Evolutionary conservation across 768 basidiomycete genomes (phyloP).

Genomic region (Kwoniella mangroviensis): DNA sequence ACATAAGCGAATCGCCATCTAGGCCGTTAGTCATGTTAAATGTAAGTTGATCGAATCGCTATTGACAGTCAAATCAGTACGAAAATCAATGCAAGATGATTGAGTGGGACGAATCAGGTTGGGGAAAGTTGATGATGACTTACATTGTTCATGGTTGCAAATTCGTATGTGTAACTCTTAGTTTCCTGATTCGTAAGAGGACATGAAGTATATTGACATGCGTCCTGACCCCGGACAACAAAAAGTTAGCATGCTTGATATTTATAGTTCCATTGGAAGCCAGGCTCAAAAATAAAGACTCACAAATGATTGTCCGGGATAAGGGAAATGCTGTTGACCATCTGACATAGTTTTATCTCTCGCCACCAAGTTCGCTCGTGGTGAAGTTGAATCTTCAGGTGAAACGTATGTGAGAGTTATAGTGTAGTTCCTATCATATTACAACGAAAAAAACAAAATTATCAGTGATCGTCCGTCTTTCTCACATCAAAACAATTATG

Average conservation of each 20-base stretch:
- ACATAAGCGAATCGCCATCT: conserved; percentile 33
- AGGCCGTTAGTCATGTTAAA: conserved; percentile 42
- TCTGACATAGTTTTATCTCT: conserved; percentile 18
- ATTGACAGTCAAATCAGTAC: no score
- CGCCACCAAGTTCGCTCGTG: conserved; percentile 34
- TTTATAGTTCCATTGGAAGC: no score
- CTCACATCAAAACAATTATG: background rate
- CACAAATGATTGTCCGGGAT: conserved; percentile 44
- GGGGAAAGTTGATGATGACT: background rate
- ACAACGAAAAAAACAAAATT: no score
- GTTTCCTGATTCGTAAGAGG: conserved; percentile 16
- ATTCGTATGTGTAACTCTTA: conserved; percentile 22
- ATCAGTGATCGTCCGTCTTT: background rate
- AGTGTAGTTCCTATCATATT: conserved; percentile 38
- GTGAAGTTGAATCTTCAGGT: conserved; percentile 15
- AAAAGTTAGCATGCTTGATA: no score
- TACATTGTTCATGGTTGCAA: conserved; percentile 26
- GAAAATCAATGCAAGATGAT: no score
- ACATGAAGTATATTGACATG: conserved; percentile 31
- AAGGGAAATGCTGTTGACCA: conserved; percentile 23
- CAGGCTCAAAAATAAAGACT: no score
- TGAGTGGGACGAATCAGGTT: background rate
- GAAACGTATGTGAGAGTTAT: conserved; percentile 38
- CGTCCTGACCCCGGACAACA: no score
- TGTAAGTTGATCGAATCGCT: conserved; percentile 38